A percentile compares a stretch with the other conserved stretches of the same genome.
Conservation (phyloP, 202 grass and related monocot species). For the Digitaria exilis region DNA sequence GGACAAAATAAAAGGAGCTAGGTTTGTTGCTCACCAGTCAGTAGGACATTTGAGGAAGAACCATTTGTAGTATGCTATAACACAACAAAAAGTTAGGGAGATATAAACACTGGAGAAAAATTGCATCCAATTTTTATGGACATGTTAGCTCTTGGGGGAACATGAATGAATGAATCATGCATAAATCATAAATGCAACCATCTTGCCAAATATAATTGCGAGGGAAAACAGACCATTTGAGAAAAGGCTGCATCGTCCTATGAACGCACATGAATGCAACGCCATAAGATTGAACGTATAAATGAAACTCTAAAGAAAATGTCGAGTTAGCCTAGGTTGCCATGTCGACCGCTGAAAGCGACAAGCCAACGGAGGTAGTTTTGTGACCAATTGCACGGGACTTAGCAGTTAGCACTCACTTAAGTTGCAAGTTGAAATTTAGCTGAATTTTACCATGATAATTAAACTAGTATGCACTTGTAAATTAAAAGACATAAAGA, state of each 20-base stretch:
- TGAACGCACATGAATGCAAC: not conserved
- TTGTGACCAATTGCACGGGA: too few relatives aligned
- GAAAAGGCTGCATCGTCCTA: not conserved
- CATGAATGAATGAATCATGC: too few relatives aligned
- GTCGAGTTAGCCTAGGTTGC: not conserved
- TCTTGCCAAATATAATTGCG: not conserved
- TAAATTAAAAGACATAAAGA: not conserved
- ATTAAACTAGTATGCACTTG: not conserved
- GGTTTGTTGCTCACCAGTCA: not conserved
- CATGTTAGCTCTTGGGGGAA: not conserved
- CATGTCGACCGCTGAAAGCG: not conserved
- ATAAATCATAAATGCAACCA: not conserved
- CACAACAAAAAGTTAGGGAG: not conserved
- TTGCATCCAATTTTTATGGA: not conserved
- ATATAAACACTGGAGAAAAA: not conserved
- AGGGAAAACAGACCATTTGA: not conserved
- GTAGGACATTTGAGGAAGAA: not conserved
- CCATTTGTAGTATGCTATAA: not conserved
- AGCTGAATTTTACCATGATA: too few relatives aligned
- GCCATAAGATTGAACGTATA: not conserved
- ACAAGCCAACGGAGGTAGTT: too few relatives aligned
- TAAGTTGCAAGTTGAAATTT: not conserved
- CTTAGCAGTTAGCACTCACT: too few relatives aligned
- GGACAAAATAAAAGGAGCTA: slow-evolving; percentile 16
- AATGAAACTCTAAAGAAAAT: not conserved